These are phyloP conservation scores for Amesomyces nigricolor DNA, from an alignment of 2,329 filamentous ascomycete species.

Conservation along the genomic window DNA sequence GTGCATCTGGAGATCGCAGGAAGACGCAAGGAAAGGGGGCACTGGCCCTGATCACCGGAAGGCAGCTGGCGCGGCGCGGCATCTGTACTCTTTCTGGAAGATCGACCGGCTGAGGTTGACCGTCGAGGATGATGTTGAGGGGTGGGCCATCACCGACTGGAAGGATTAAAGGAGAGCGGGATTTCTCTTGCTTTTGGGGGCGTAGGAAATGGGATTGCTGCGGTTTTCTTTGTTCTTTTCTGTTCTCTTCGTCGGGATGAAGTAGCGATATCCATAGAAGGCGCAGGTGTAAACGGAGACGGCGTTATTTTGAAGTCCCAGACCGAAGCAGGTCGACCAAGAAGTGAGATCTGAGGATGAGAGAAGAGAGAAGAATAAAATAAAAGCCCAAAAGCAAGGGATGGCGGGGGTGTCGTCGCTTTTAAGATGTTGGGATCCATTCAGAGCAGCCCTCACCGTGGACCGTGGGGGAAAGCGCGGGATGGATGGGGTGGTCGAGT, in stretches of 20 bases:
- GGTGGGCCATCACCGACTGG: constrained; percentile 62
- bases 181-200: too few relatives aligned
- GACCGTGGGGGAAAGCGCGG: constrained; percentile 27
- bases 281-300: too few relatives aligned
- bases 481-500: constrained; percentile 25
- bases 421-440: constrained; percentile 3
- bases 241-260: neutral
- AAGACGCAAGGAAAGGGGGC: constrained; percentile 55
- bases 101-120: constrained; percentile 67
- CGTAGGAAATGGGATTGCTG: too few relatives aligned
- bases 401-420: constrained; percentile 12
- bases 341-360: too few relatives aligned
- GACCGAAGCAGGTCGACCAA: neutral
- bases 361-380: neutral
- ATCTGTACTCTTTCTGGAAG: constrained; percentile 59
- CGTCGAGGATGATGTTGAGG: constrained; percentile 57
- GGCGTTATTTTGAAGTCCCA: neutral
- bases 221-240: too few relatives aligned
- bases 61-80: constrained; percentile 60
- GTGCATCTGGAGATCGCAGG: constrained; percentile 58
- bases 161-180: constrained; percentile 21
- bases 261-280: neutral
- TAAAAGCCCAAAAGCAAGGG: neutral
- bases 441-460: neutral
- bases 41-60: constrained; percentile 55